Evolutionary conservation across 2,329 filamentous ascomycete genomes (phyloP), one percentile per base, ranked within the genome.

Genomic region (Cladosporium oxysporum): DNA sequence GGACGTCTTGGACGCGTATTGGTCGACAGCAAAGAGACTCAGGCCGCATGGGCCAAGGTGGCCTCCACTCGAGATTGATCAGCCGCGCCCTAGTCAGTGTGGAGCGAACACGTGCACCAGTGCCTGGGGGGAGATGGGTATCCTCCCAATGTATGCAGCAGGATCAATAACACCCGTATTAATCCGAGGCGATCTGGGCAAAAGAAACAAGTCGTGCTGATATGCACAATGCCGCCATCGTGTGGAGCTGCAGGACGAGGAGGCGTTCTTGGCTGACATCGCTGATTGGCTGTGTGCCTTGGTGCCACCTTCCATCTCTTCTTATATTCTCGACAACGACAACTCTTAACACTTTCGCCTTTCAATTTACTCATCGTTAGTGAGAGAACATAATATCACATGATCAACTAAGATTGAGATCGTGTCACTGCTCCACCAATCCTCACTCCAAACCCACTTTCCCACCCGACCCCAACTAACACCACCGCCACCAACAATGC

Each of bases 191-290:
- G 52, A 21, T 31, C 18, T n/a, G 14, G 21, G 28, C 52, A 21
- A 11, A 33, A 55, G 52, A 33, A 23, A 21, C 28, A 33, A 33
- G 52, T 33, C 26, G 10, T 33, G 23, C 11, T 52, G 49, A 1
- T 3, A 47, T 47, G 41, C 41, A 21, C 41, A 47, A 47, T 47
- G 41, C 41, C 41, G 41, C 3, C 41, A 47, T 47, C 41, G 41
- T 47, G 41, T 47, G 41, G 41, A 47, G 41, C 41, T 47, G 41
- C 41, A 47, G 41, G 21, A 47, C 41, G 41, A 47, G 41, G 41
- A 21, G 41, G 37, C 37, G 58, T 50, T 47, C 58, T 60, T 60
- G 58, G 58, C 58, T 41, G 58, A 49, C 58, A 41, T 49, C 37
- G 58, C 29, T 60, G 37, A 60, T 60, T 60, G 58, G 58, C 37